These are phyloP conservation scores for Taiozyma onychis DNA, from an alignment of 1,139 yeast species.

Conservation along the genomic window DNA sequence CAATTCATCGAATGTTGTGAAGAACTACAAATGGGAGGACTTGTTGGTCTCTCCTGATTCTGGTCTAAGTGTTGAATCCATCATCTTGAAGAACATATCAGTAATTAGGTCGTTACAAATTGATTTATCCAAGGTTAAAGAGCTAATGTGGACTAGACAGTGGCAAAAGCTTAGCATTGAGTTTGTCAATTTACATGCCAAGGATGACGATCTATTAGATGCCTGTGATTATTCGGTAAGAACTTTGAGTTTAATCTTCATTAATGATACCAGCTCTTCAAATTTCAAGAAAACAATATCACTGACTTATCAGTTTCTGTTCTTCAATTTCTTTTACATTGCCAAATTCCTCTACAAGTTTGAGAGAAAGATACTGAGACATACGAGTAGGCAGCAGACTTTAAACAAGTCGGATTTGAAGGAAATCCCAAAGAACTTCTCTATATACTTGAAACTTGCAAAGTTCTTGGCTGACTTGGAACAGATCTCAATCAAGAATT, in stretches of 20 bases:
- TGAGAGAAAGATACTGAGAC: constrained; percentile 21
- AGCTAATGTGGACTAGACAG: constrained; percentile 18
- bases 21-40: constrained; percentile 26
- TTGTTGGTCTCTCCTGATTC: constrained; percentile 18
- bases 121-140: constrained; percentile 20
- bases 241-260: constrained; percentile 19
- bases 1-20: constrained; percentile 22
- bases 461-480: constrained; percentile 23
- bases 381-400: constrained; percentile 4
- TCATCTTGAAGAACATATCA: constrained; percentile 18
- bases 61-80: constrained; percentile 17
- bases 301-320: constrained; percentile 28
- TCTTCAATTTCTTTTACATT: constrained; percentile 30
- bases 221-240: constrained; percentile 24
- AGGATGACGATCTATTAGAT: constrained; percentile 21
- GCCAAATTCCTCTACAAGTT: constrained; percentile 31
- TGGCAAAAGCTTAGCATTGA: constrained; percentile 17
- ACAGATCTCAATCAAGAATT: constrained; percentile 18
- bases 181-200: constrained; percentile 14
- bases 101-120: constrained; percentile 21
- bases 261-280: constrained; percentile 20
- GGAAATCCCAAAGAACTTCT: constrained; percentile 16
- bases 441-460: constrained; percentile 20
- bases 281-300: constrained; percentile 21
- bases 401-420: constrained; percentile 13